phyloP scores from a whole-genome alignment of 1,284 basidiomycete species.

The Cutaneotrichosporon daszewskae region DNA sequence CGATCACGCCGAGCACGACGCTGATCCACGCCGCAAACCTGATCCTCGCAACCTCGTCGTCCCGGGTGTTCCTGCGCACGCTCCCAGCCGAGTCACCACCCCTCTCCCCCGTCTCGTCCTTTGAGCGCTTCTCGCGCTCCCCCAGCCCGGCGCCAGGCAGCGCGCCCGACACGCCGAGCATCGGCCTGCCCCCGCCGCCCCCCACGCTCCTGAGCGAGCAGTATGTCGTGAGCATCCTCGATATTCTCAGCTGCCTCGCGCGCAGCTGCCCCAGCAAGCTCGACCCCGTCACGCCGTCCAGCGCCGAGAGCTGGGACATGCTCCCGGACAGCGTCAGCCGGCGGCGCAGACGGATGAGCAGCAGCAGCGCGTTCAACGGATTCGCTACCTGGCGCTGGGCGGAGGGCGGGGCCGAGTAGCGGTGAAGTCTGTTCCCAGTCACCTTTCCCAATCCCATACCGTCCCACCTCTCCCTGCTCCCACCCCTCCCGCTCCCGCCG shows the following conservation, averaged over 20 bases:
- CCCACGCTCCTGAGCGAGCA: constrained; percentile 29
- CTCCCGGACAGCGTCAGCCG: constrained; percentile 21
- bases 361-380: constrained; percentile 9
- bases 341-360: constrained; percentile 19
- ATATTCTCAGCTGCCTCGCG: constrained; percentile 30
- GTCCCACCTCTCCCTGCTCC: not conserved
- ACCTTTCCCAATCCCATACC: not conserved
- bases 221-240: constrained; percentile 34
- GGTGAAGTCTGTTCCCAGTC: too few relatives aligned
- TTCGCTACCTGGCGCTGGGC: constrained; percentile 34
- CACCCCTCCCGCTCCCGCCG: not conserved
- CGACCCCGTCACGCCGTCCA: not conserved
- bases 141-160: too few relatives aligned
- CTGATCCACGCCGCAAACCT: constrained; percentile 31
- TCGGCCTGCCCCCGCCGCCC: constrained; percentile 28
- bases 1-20: constrained; percentile 26
- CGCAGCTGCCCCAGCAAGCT: constrained; percentile 18
- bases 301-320: constrained; percentile 13
- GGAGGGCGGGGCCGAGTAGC: too few relatives aligned
- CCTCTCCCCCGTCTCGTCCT: constrained; percentile 25
- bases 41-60: constrained; percentile 34
- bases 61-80: constrained; percentile 32
- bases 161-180: constrained; percentile 12
- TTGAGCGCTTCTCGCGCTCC: constrained; percentile 16
- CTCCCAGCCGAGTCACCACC: constrained; percentile 17